Evolutionary conservation across 805 yeast species (phyloP).

Genomic region (Monosporozyma unispora): DNA sequence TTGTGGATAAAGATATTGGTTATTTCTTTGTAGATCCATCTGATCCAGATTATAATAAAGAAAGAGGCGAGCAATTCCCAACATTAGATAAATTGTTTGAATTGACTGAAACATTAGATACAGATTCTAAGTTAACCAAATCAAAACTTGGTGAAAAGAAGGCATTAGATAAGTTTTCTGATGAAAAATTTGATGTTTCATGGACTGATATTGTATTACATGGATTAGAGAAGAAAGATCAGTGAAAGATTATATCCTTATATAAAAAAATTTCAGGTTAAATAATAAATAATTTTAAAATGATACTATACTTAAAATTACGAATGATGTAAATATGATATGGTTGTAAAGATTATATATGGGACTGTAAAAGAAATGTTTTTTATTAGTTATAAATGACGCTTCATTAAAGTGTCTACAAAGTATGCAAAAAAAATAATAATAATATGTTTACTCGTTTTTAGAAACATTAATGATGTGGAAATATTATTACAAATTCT

Average conservation of each 20-base stretch:
- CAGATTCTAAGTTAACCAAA: conserved; percentile 32
- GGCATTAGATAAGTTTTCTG: conserved; percentile 50
- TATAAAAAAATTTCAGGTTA: not conserved
- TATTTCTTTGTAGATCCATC: conserved; percentile 61
- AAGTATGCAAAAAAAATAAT: no score
- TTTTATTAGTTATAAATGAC: not conserved
- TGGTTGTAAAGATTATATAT: not conserved
- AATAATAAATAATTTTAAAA: not conserved
- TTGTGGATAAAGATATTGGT: conserved; percentile 61
- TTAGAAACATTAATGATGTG: no score
- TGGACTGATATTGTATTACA: conserved; percentile 39
- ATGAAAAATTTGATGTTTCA: conserved; percentile 41
- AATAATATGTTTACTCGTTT: no score
- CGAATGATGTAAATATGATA: not conserved
- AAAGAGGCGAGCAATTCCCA: conserved; percentile 29
- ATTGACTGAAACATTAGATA: conserved; percentile 33
- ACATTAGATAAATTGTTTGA: conserved; percentile 43
- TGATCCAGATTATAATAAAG: conserved; percentile 58
- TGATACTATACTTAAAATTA: not conserved
- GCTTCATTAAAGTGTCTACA: not conserved
- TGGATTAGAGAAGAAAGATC: conserved; percentile 7
- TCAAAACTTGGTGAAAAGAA: conserved; percentile 39
- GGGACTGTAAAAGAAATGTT: no score
- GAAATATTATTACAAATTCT: not conserved
- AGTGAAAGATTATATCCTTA: not conserved